Evolutionary conservation across 179 eudicot species (phyloP), one percentile per base, ranked within the genome.

Genomic region (Beta macrorhiza): DNA sequence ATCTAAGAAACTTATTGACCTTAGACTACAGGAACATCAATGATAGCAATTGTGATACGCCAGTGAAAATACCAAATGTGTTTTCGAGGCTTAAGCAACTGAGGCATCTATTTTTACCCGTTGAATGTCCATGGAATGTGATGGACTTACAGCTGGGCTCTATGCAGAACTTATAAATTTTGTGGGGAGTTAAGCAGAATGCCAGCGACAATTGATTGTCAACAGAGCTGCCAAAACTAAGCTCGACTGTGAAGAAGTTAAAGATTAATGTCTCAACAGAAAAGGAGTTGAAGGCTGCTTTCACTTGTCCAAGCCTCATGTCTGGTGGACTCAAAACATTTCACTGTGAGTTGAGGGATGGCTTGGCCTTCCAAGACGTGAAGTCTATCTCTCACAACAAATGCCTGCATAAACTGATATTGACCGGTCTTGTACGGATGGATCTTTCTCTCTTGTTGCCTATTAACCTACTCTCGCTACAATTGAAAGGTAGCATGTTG

Each of bases 341-440:
- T 7, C 63, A 78, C 19, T 83, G 91, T 91, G 62, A 81, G 80
- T 82, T 57, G 14, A 57, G 17, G 10, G 61, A 57, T 57, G 61
- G 61, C 16, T 57, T 57, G 10, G 61, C 61, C 17, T 57, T 57
- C 61, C 61, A 57, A 57, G 61, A 57, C 14, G 9, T 57, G 17
- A 11, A 83, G 83, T 67, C 85, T 90, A 56, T 52, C 1, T 56
- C 5, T 72, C 16, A 19, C 2, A 4, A 49, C 57, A 10, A 20
- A 63, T 37, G 6, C 56, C 59, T 85, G 56, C 77, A 64, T 78
- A 81, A 81, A 82, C 56, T 85, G 5, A 6, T 22, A 67, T 42
- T 85, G 9, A 22, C 32, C 20, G 42, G 87, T 22, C 32, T n/a
- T 25, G 42, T 81, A 58, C 32, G 55, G 32, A 79, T 62, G 75